A percentile compares a stretch with the other conserved stretches of the same genome.
Evolutionary conservation across 345 rosid species (phyloP).

Genomic region (Gossypium stocksii): DNA sequence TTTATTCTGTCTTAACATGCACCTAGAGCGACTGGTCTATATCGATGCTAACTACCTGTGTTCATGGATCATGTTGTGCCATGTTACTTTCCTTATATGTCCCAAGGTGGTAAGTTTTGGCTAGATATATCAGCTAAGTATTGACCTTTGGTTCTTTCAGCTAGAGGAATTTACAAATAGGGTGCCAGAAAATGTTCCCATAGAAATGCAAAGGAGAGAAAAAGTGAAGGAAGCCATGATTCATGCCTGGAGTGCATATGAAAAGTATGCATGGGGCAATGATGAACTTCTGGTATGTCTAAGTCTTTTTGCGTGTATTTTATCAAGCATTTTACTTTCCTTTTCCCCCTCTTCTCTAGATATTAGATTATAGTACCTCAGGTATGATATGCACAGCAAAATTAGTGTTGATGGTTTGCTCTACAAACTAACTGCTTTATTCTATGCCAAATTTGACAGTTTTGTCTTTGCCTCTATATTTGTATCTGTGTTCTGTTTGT

Average conservation of each 20-base stretch:
- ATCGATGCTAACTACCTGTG: not conserved
- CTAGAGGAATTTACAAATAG: constrained; percentile 10
- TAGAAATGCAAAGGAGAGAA: constrained; percentile 63
- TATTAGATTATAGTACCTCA: not conserved
- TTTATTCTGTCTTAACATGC: not conserved
- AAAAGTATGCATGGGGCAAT: constrained; percentile 94
- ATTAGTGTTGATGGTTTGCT: not conserved
- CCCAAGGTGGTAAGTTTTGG: not conserved
- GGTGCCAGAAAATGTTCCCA: constrained; percentile 33
- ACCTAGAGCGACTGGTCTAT: not conserved
- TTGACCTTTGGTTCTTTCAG: constrained; percentile 6
- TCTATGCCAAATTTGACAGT: not conserved
- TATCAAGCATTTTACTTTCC: not conserved
- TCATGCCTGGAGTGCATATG: constrained; percentile 96
- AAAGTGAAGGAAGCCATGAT: constrained; percentile 95
- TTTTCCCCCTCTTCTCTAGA: not conserved
- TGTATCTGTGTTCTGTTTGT: not conserved
- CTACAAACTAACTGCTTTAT: not conserved
- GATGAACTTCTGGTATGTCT: constrained; percentile 86
- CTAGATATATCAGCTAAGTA: not conserved
- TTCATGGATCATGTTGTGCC: not conserved
- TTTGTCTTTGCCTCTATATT: not conserved
- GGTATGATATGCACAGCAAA: not conserved
- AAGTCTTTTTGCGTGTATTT: not conserved
- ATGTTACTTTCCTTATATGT: not conserved